Evolutionary conservation across 441 rosid species (phyloP), one percentile per base, ranked within the genome.

Genomic region (Gossypium laxum): DNA sequence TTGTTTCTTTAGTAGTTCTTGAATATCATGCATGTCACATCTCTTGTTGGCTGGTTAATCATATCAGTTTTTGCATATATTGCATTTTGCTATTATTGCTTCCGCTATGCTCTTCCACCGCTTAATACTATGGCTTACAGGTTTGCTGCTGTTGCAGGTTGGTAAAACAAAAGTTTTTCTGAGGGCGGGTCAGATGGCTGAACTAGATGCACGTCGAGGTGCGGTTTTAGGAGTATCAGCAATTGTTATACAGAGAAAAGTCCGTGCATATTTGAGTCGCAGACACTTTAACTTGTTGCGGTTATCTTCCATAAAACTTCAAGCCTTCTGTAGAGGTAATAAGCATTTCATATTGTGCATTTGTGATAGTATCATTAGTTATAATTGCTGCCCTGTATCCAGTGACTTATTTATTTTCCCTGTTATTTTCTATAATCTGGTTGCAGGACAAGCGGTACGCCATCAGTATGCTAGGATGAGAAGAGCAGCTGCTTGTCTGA

Each of bases 131-230:
- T 56, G 38, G 45, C 19, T 75, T 62, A 64, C 28, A 73, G 70
- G 63, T 77, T 68, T 55, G 19, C 73, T 74, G 51, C 54, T 38
- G 4, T 78, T 67, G 73, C 78, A 95, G 98, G 76, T 92, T 72
- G 99, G 97, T 73, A 91, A 91, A 79, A 89, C 98, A 62, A 92
- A 95, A 78, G 86, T 95, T 66, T 95, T 95, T 79, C 92, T 95
- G 50, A 87, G 99, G 80, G 95, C 99, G 43, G 99, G 98, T 76
- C 98, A 92, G 77, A 91, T 92, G 97, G 98, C 99, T 77, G 98
- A 95, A 79, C 82, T 95, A 60, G 96, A 95, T 88, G 85, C 89
- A 78, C 82, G 76, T 62, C 84, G 97, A 72, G 82, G 72, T 62
- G 89, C 87, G 80, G 86, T 89, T 58, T 83, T 95, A 78, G 96